A percentile compares a stretch with the other conserved stretches of the same genome.
phyloP scores from a whole-genome alignment of 2,329 filamentous ascomycete genomes.

The Cladosporium sp. region DNA sequence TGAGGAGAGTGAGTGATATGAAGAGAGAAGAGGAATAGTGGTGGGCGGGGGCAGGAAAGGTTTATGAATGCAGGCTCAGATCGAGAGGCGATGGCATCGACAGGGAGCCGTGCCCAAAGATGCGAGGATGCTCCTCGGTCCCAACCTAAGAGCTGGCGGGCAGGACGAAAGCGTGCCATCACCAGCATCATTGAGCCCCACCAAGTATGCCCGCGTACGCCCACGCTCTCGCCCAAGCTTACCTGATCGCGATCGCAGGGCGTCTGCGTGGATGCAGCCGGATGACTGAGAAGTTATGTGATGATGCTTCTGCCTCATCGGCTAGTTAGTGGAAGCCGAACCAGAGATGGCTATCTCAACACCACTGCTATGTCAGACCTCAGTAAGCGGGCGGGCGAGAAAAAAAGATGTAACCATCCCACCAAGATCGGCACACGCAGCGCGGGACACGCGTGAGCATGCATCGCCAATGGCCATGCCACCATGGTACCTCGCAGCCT shows the following conservation, averaged over 20 bases:
- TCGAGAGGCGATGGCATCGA: slow-evolving; percentile 10
- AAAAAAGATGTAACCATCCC: background rate
- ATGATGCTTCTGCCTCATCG: background rate
- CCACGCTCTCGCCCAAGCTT: slow-evolving; percentile 17
- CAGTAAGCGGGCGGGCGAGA: background rate
- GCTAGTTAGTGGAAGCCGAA: background rate
- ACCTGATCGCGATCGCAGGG: slow-evolving; percentile 15
- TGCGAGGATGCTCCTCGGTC: slow-evolving; percentile 7
- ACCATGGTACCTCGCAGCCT: background rate
- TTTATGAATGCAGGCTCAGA: slow-evolving; percentile 17
- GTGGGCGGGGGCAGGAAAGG: slow-evolving; percentile 10
- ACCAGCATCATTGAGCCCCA: slow-evolving; percentile 19
- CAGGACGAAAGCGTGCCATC: slow-evolving; percentile 7
- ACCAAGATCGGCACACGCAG: slow-evolving; percentile 8
- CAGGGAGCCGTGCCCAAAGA: background rate
- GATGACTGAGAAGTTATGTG: slow-evolving; percentile 15
- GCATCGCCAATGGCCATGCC: background rate
- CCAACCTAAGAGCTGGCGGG: slow-evolving; percentile 9
- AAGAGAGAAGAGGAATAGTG: slow-evolving; percentile 4
- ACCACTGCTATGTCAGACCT: background rate
- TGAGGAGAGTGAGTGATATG: background rate
- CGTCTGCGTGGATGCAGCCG: background rate
- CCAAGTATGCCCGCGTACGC: slow-evolving; percentile 1
- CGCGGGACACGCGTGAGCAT: background rate
- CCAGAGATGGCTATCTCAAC: background rate